phyloP scores from a whole-genome alignment of 2,329 filamentous ascomycete species.

The Fusarium robinianum region DNA sequence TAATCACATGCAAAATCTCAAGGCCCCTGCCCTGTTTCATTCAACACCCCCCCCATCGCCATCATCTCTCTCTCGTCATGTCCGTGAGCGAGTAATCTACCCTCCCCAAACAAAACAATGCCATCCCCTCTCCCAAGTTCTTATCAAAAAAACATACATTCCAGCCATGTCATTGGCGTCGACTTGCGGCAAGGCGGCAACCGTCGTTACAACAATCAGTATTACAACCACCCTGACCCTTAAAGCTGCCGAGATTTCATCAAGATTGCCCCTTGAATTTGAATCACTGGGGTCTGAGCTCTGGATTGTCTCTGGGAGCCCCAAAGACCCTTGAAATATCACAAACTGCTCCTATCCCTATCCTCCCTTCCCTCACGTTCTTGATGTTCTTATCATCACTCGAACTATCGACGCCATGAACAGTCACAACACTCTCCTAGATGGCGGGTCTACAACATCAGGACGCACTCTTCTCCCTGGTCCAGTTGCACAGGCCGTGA shows the following conservation, averaged over 20 bases:
- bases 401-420: slow-evolving; percentile 26
- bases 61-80: slow-evolving; percentile 14
- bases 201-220: slow-evolving; percentile 8
- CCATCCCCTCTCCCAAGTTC: slow-evolving; percentile 27
- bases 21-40: no score
- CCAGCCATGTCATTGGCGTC: slow-evolving; percentile 26
- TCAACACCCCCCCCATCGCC: slow-evolving; percentile 19
- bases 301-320: no score
- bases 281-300: background rate
- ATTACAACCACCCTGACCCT: no score
- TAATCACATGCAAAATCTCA: slow-evolving; percentile 36
- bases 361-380: slow-evolving; percentile 4
- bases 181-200: slow-evolving; percentile 10
- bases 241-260: slow-evolving; percentile 14
- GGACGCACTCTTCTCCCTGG: slow-evolving; percentile 59
- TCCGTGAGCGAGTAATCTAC: slow-evolving; percentile 13
- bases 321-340: background rate
- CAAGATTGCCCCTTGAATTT: slow-evolving; percentile 7
- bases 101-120: slow-evolving; percentile 23
- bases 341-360: slow-evolving; percentile 1
- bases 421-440: slow-evolving; percentile 20
- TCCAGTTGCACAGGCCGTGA: slow-evolving; percentile 62
- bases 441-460: slow-evolving; percentile 30
- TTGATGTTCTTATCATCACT: slow-evolving; percentile 7
- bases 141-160: slow-evolving; percentile 32